phyloP scores from a whole-genome alignment of 164 flowering plant species.

The Annona cherimola region DNA sequence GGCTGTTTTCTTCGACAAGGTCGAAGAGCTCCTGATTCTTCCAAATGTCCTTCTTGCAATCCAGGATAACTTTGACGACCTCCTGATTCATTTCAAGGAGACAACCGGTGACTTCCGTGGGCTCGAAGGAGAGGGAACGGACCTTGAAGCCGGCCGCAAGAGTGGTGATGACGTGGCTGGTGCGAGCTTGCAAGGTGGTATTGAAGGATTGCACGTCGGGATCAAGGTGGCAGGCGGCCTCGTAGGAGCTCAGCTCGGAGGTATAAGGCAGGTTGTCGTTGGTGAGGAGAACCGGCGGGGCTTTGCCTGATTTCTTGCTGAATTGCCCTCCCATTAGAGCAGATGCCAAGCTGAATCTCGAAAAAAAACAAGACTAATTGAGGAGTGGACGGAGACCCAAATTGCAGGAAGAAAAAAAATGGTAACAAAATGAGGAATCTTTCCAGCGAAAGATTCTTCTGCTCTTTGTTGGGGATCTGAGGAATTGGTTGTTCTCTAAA shows the following conservation, averaged over 20 bases:
- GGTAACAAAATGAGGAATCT: no score
- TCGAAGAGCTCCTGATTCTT: conserved; percentile 47
- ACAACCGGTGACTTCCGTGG: conserved; percentile 54
- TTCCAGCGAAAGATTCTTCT: no score
- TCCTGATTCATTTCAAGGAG: conserved; percentile 77
- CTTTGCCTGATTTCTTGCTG: conserved; percentile 23
- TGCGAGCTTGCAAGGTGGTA: conserved; percentile 38
- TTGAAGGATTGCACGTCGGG: conserved; percentile 57
- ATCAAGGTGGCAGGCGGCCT: conserved; percentile 54
- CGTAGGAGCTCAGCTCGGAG: conserved; percentile 55
- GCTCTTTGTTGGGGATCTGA: no score
- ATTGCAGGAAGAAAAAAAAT: no score
- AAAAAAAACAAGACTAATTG: no score
- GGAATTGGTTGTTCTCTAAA: no score
- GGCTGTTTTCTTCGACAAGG: conserved; percentile 64
- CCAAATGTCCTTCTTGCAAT: conserved; percentile 67
- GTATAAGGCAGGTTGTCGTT: conserved; percentile 16
- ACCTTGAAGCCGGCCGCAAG: conserved; percentile 49
- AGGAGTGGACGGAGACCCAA: no score
- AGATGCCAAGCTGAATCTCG: neutral
- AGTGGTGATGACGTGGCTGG: conserved; percentile 47
- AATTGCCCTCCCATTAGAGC: conserved; percentile 22
- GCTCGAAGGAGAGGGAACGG: conserved; percentile 54
- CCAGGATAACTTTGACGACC: conserved; percentile 55
- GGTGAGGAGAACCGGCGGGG: conserved; percentile 12